A percentile compares a stretch with the other conserved stretches of the same genome.
Conservation (phyloP, 2,329 filamentous ascomycete species). For the Geosmithia flava region DNA sequence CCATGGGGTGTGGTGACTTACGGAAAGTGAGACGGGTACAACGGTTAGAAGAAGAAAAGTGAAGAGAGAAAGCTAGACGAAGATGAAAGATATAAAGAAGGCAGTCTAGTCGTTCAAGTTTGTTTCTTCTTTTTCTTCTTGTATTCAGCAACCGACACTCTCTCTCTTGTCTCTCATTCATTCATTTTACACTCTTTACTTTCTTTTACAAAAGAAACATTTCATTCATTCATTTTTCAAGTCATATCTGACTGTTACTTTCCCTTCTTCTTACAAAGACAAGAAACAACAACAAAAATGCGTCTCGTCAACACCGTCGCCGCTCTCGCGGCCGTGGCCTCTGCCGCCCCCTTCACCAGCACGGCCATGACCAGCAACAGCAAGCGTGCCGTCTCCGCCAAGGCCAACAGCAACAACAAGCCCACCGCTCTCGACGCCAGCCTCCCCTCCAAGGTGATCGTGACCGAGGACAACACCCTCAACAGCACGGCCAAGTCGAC, state of each 20-base stretch:
- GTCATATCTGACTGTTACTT: background rate
- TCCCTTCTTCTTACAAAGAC: background rate
- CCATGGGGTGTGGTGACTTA: background rate
- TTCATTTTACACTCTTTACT: background rate
- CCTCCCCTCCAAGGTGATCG: conserved; percentile 15
- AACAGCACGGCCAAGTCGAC: conserved; percentile 19
- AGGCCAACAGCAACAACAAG: background rate
- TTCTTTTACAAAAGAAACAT: background rate
- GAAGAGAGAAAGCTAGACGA: background rate
- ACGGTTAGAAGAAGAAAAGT: background rate
- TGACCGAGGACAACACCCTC: conserved; percentile 24
- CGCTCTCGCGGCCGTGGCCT: conserved; percentile 6
- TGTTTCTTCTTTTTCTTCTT: background rate
- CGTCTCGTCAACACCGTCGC: conserved; percentile 2
- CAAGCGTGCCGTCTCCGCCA: too few relatives aligned
- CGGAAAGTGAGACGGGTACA: background rate
- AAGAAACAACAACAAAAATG: background rate
- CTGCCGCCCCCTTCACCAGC: conserved; percentile 3
- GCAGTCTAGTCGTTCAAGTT: background rate
- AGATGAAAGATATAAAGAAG: background rate
- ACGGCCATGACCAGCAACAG: background rate
- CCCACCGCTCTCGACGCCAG: conserved; percentile 20
- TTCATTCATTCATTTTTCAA: background rate
- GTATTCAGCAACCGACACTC: background rate
- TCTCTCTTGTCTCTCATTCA: background rate